Evolutionary conservation across 768 basidiomycete species (phyloP), one percentile per base, ranked within the genome.

Genomic region (Hysterangium stoloniferum): DNA sequence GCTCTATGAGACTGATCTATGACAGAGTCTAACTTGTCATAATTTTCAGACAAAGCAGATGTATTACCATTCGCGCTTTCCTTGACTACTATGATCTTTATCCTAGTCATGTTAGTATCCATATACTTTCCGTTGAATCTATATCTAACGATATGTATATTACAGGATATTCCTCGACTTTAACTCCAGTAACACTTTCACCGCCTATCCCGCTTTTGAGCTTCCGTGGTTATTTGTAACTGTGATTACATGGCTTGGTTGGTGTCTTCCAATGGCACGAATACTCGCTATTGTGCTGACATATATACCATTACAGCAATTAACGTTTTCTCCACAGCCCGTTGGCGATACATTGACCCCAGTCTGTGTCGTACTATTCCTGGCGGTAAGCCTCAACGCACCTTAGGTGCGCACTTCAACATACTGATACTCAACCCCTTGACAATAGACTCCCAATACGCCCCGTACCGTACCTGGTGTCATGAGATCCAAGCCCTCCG

Each of bases 41-140:
- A 19, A n/a, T n/a, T n/a, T n/a, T n/a, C 55, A 80, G 78, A 73
- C 59, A 64, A 75, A 40, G 80, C 80, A 4, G 79, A 80, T 62
- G 60, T 78, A 20, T 78, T 79, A 59, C 80, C 80, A n/a, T 66
- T 80, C 48, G 72, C 66, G n/a, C 69, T 82, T 32, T 78, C 78
- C 27, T 74, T 78, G 57, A 60, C 69, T 44, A 78, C 77, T 1
- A 58, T 78, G 27, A 61, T 71, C 29, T 50, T 78, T 27, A 60
- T 79, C 32, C 57, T 68, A 28, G 27, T 65, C 33, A 63, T 71
- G 79, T 78, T 52, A 50, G 75, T 63, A 24, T 9, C 15, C 27
- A 22, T 6, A 36, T 52, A 40, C 15, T 34, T 13, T 32, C 12
- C 40, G 2, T 20, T 1, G n/a, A 2, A 28, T 24, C 12, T 7